A percentile compares a stretch with the other conserved stretches of the same genome.
Evolutionary conservation across 805 yeast species (phyloP).

Genomic region (Kodamaea leandrae): DNA sequence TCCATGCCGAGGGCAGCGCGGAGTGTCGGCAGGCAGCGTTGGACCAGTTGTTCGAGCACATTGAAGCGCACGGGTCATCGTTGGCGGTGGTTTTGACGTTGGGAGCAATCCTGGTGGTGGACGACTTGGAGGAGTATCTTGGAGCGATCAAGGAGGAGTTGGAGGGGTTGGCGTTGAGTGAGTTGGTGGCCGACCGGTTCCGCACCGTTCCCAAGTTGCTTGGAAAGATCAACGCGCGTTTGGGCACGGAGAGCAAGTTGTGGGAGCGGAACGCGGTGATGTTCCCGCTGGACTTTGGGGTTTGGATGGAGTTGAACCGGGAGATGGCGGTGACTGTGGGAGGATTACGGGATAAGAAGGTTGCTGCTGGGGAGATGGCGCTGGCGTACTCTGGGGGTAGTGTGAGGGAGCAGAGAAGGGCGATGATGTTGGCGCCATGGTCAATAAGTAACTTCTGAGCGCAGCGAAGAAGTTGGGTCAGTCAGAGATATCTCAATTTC

Average conservation of each 20-base stretch:
- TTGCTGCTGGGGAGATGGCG: slow-evolving; percentile 52
- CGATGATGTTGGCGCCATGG: slow-evolving; percentile 59
- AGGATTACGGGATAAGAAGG: slow-evolving; percentile 45
- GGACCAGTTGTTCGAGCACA: slow-evolving; percentile 71
- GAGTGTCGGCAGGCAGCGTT: slow-evolving; percentile 80
- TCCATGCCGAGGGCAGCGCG: slow-evolving; percentile 71
- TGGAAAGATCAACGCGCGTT: slow-evolving; percentile 45
- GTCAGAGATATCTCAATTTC: too few species aligned
- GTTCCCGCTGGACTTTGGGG: slow-evolving; percentile 65
- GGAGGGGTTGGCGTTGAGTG: slow-evolving; percentile 44
- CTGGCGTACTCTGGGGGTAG: slow-evolving; percentile 49
- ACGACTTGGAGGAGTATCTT: slow-evolving; percentile 56
- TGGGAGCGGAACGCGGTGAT: slow-evolving; percentile 74
- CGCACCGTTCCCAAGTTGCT: slow-evolving; percentile 59
- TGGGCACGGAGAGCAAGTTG: slow-evolving; percentile 25
- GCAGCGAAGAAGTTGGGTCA: too few species aligned
- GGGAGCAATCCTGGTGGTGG: slow-evolving; percentile 75
- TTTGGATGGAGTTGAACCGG: slow-evolving; percentile 67
- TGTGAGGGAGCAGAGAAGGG: slow-evolving; percentile 60
- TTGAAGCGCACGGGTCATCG: slow-evolving; percentile 64
- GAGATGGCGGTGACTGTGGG: slow-evolving; percentile 61
- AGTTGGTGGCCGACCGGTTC: slow-evolving; percentile 48
- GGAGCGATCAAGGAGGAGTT: slow-evolving; percentile 70
- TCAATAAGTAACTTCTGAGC: background rate
- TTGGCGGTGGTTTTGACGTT: slow-evolving; percentile 65